Evolutionary conservation across 129 eudicot species (phyloP), one percentile per base, ranked within the genome.

Genomic region (Rutidosis leptorrhynchoides): DNA sequence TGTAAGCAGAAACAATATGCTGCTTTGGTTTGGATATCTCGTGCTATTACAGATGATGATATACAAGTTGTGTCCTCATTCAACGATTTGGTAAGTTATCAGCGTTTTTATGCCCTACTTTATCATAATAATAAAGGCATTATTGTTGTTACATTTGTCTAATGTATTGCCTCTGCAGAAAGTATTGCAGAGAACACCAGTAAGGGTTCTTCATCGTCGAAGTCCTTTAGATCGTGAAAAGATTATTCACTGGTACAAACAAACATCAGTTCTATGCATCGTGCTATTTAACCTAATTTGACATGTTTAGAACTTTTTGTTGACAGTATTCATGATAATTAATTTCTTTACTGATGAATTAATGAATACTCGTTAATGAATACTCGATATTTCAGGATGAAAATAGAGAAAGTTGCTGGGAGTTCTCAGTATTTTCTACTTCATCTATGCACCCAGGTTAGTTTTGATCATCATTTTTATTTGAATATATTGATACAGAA

Each of bases 1-100:
- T 42, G 57, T 27, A 17, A 77, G 74, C 90, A 94, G 99, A 94
- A 94, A 83, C 90, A 94, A 69, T 94, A 94, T 81, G 95, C 83
- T 35, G 99, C 99, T 55, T 78, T 94, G 61, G 97, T 94, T 55
- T 94, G 99, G 99, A 89, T 89, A 68, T 87, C 99, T 75, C 90
- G 90, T 25, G 70, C 76, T 42, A 80, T 89, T 55, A 68, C 65
- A 19, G 88, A 86, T 68, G 83, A 82, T 24, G 99, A 94, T 73
- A 29, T 80, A 67, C 64, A 59, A 52, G 68, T 82, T 17, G 23
- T 94, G 51, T 80, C 96, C 22, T 89, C 94, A 2, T 43, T 89
- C 51, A 81, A 72, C 77, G 99, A 94, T 59, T 46, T 89, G 86
- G 97, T 94, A 65, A 82, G 80, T 75, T 48, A 67, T 25, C 28